Conservation (phyloP, 148 eudicot species). For the Camellia japonica region DNA sequence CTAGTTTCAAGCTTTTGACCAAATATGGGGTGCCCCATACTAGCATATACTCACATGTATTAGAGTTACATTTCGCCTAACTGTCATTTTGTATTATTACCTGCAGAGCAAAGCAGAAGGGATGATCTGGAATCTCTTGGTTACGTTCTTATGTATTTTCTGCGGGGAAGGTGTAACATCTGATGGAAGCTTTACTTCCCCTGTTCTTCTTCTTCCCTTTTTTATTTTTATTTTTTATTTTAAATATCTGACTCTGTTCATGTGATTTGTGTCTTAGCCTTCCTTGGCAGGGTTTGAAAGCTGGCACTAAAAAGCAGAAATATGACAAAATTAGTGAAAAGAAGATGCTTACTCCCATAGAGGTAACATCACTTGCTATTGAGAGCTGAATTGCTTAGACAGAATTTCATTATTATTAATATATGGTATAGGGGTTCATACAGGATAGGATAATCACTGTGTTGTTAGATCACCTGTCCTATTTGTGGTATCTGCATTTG, state of each 20-base stretch:
- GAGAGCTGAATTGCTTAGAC: not conserved
- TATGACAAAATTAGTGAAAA: conserved; percentile 95
- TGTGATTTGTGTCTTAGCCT: conserved; percentile 50
- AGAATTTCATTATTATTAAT: not conserved
- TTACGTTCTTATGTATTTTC: conserved; percentile 90
- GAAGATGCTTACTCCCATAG: conserved; percentile 93
- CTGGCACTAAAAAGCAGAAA: conserved; percentile 96
- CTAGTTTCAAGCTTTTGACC: not conserved
- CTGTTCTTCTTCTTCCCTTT: no score
- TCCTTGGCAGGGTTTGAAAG: conserved; percentile 98
- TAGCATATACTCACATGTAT: not conserved
- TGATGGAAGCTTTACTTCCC: not conserved
- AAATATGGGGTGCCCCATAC: not conserved
- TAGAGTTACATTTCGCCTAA: not conserved
- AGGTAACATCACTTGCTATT: conserved; percentile 36
- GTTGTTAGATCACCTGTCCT: not conserved
- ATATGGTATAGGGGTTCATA: not conserved
- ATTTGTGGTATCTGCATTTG: not conserved
- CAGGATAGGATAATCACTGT: not conserved
- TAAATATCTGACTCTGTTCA: conserved; percentile 14
- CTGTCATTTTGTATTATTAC: not conserved
- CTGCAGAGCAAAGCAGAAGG: conserved; percentile 94
- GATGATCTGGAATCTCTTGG: conserved; percentile 97
- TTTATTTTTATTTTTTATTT: not conserved
- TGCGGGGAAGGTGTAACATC: conserved; percentile 76